These are phyloP conservation scores for Phytophthora sp. DNA, from an alignment of 352 stramenopile species.

Conservation along the genomic window DNA sequence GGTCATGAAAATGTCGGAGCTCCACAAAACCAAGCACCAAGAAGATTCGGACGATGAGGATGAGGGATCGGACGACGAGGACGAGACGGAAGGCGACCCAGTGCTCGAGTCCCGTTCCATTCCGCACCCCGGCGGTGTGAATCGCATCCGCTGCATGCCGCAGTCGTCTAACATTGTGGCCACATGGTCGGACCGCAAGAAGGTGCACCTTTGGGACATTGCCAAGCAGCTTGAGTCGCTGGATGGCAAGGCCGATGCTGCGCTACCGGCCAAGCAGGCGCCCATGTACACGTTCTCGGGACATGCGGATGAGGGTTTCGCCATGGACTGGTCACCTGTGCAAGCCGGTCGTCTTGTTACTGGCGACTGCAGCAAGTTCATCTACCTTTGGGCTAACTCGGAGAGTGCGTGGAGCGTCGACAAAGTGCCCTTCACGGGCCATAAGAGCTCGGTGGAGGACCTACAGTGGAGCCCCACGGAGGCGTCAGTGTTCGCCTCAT, in stretches of 20 bases:
- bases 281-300: constrained; percentile 95
- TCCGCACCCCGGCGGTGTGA: constrained; percentile 95
- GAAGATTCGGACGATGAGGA: constrained; percentile 76
- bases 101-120: constrained; percentile 96
- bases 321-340: constrained; percentile 97
- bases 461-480: constrained; percentile 98
- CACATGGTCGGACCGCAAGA: constrained; percentile 95
- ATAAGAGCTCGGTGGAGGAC: constrained; percentile 96
- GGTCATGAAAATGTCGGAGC: constrained; percentile 98
- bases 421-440: constrained; percentile 91
- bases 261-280: constrained; percentile 61
- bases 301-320: constrained; percentile 97
- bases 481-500: constrained; percentile 95
- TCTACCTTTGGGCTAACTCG: constrained; percentile 94
- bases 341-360: constrained; percentile 92
- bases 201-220: constrained; percentile 97
- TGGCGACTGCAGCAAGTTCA: constrained; percentile 97
- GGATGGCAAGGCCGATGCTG: constrained; percentile 72
- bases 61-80: constrained; percentile 89
- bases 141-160: constrained; percentile 95
- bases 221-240: constrained; percentile 89
- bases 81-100: constrained; percentile 95
- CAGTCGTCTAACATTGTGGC: constrained; percentile 97
- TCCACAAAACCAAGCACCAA: constrained; percentile 94
- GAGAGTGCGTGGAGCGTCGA: constrained; percentile 85